A percentile compares a stretch with the other conserved stretches of the same genome.
Evolutionary conservation across 768 basidiomycete species (phyloP).

Genomic region (Lactarius deliciosus): DNA sequence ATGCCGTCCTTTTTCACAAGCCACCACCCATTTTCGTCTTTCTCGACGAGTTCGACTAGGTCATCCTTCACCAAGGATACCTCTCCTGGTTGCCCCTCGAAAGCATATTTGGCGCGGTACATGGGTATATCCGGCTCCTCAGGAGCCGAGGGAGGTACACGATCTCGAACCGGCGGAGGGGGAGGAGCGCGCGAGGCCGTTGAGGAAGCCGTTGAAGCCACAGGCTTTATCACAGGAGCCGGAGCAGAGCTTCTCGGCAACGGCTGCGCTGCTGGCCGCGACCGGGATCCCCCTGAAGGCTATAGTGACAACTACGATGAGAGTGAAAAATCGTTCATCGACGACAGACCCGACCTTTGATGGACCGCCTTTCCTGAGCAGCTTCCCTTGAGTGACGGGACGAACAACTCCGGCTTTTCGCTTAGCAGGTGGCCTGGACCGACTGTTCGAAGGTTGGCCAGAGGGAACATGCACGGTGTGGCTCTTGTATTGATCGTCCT

Average conservation of each 20-base stretch:
- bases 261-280: slow-evolving; percentile 61
- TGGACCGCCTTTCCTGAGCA: slow-evolving; percentile 75
- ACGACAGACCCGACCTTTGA: slow-evolving; percentile 40
- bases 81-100: slow-evolving; percentile 91
- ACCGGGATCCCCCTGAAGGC: slow-evolving; percentile 34
- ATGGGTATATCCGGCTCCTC: slow-evolving; percentile 64
- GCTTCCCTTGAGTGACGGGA: slow-evolving; percentile 82
- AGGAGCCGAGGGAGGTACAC: slow-evolving; percentile 53
- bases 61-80: slow-evolving; percentile 90
- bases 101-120: slow-evolving; percentile 91
- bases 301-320: slow-evolving; percentile 17
- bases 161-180: slow-evolving; percentile 42
- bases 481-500: slow-evolving; percentile 90
- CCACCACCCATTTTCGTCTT: slow-evolving; percentile 98
- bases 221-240: slow-evolving; percentile 37
- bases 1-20: slow-evolving; percentile 76
- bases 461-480: slow-evolving; percentile 84
- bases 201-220: slow-evolving; percentile 39
- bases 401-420: slow-evolving; percentile 84
- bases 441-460: slow-evolving; percentile 81
- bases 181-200: slow-evolving; percentile 46
- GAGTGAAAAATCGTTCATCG: background rate
- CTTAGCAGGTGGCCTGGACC: slow-evolving; percentile 81
- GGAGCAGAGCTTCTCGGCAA: slow-evolving; percentile 58
- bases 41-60: slow-evolving; percentile 85